Evolutionary conservation across 208 protist species (phyloP).

Genomic region (Naegleria fowleri): DNA sequence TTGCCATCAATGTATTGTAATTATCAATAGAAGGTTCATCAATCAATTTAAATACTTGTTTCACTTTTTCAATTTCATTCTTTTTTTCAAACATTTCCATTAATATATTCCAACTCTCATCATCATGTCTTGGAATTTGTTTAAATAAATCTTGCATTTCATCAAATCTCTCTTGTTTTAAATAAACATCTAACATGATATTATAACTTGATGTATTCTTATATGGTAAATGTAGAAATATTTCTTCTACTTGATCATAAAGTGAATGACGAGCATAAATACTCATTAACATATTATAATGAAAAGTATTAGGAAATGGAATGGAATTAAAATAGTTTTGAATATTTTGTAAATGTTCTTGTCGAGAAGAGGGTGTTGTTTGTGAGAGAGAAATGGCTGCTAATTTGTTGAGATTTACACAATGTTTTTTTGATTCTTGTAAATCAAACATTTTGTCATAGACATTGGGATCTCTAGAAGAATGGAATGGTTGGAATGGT

Average conservation of each 20-base stretch:
- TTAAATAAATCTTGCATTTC: background rate
- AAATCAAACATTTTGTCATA: background rate
- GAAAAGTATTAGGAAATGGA: background rate
- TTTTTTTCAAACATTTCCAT: conserved; percentile 8
- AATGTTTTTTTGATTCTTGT: background rate
- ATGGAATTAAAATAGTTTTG: background rate
- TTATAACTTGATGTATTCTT: background rate
- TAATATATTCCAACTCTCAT: background rate
- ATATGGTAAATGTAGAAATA: background rate
- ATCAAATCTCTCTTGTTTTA: background rate
- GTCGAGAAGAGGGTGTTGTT: no score
- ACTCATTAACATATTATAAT: background rate
- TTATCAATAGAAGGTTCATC: background rate
- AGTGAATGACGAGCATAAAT: background rate
- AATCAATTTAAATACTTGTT: background rate
- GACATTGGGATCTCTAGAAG: background rate
- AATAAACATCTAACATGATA: background rate
- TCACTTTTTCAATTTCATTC: background rate
- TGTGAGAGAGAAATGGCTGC: background rate
- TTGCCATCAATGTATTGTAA: background rate
- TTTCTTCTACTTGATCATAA: background rate
- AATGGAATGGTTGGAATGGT: no score
- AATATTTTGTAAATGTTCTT: background rate
- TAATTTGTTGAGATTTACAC: background rate
- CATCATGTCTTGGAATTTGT: background rate